Percentiles rank a stretch among this genome's conserved stretches.
Evolutionary conservation across 2,329 filamentous ascomycete species (phyloP).

Genomic region (Helotiales sp.): DNA sequence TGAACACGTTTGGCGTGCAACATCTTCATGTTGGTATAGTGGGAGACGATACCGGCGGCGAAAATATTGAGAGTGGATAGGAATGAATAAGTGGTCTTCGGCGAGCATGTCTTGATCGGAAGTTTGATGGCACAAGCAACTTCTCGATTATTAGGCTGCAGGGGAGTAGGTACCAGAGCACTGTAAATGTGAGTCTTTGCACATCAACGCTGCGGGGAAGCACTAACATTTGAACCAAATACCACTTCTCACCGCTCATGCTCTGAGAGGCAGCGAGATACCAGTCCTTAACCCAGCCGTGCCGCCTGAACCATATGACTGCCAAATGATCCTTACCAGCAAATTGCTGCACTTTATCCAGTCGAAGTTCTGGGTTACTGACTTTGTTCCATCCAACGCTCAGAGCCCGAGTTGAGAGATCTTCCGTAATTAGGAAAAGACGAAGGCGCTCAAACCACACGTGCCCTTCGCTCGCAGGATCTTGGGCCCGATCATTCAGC

Average conservation of each 20-base stretch:
- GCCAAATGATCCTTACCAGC: constrained; percentile 65
- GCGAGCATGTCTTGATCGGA: constrained; percentile 37
- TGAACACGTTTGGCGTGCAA: constrained; percentile 39
- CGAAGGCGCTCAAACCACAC: constrained; percentile 64
- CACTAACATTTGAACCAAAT: constrained; percentile 66
- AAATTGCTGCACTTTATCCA: constrained; percentile 62
- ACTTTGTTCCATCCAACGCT: constrained; percentile 67
- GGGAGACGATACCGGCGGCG: constrained; percentile 46
- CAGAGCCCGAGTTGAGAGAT: constrained; percentile 63
- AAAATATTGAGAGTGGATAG: constrained; percentile 45
- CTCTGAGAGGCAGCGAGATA: constrained; percentile 73
- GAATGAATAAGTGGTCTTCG: constrained; percentile 42
- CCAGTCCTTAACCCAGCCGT: constrained; percentile 76
- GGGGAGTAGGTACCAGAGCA: constrained; percentile 19
- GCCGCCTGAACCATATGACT: constrained; percentile 71
- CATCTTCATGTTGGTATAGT: constrained; percentile 45
- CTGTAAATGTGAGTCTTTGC: constrained; percentile 40
- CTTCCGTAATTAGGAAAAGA: constrained; percentile 64
- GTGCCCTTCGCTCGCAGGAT: constrained; percentile 62
- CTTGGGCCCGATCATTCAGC: constrained; percentile 62
- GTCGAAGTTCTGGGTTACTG: constrained; percentile 48
- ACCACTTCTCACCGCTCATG: constrained; percentile 78
- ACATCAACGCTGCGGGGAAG: not conserved
- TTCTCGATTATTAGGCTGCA: constrained; percentile 25
- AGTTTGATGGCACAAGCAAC: constrained; percentile 35